Evolutionary conservation across 2,329 filamentous ascomycete genomes (phyloP), one percentile per base, ranked within the genome.

Genomic region (Aspergillus ochraceoroseus): DNA sequence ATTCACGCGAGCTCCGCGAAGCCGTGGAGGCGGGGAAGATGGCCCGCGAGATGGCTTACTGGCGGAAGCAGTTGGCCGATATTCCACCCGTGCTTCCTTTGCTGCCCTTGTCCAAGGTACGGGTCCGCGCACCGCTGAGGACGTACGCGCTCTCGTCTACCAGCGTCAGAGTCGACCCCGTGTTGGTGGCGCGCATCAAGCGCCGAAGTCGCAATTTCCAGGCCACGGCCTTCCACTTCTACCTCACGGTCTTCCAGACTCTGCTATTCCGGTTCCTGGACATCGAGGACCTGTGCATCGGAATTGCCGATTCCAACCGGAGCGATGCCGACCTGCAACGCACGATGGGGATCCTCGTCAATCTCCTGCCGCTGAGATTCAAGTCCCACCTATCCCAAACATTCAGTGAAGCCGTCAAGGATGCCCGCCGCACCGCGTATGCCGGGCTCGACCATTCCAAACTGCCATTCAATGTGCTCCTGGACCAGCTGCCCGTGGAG

Each of bases 391-490:
- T 12, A 2, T 3, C 3, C 4, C 31, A 36, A 13, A 27, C 32
- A 0, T 69, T 70, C 40, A 47, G 41, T 0, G 56, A 66, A 3
- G 47, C 50, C 2, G 42, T 71, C 3, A 47, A 51, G 17, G 42
- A 54, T 13, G 41, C 49, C 1, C 47, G 58, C 1, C 36, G 52
- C 0, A 52, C 54, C 40, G 46, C 54, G 13, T 61, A 68, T 14
- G 38, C 32, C 0, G 73, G 70, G 0, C 55, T 77, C 0, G 48
- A 43, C 0, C 58, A 75, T 48, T 72, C 73, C 0, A 29, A 47
- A 0, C 38, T 77, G 2, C 76, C 75, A 0, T 74, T 76, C 37
- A 68, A 76, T 29, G 56, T 70, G 0, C 46, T 79, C 0, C 56
- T 79, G 0, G 51, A 68, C 0, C 57, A 71, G 17, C 55, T 78